Percentiles rank a stretch among this genome's conserved stretches.
Conservation (phyloP, 2,329 filamentous ascomycete species). For the Ophiosphaerella korrae region DNA sequence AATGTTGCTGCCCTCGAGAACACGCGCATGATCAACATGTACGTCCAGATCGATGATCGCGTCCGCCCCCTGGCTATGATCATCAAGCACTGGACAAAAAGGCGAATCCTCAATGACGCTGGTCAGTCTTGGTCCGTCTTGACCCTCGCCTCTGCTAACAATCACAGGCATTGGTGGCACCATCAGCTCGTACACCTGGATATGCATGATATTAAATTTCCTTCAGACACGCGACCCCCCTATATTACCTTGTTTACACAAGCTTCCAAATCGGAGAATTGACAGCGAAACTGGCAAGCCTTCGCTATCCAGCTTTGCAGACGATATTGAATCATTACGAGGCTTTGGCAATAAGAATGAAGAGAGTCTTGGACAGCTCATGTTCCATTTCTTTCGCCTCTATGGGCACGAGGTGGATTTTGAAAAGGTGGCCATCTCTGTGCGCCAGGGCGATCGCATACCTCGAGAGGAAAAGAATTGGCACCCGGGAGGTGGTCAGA, state of each 20-base stretch:
- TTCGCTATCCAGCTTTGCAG: conserved; percentile 76
- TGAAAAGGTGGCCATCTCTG: conserved; percentile 80
- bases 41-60: conserved; percentile 89
- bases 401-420: conserved; percentile 95
- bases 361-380: conserved; percentile 79
- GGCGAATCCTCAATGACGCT: conserved; percentile 91
- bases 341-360: conserved; percentile 81
- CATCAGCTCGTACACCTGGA: conserved; percentile 98
- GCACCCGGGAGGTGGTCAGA: conserved; percentile 64
- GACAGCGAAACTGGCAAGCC: conserved; percentile 65
- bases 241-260: conserved; percentile 83
- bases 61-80: conserved; percentile 94
- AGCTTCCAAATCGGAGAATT: conserved; percentile 67
- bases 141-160: conserved; percentile 20
- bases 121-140: conserved; percentile 64
- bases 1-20: conserved; percentile 95
- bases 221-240: conserved; percentile 85
- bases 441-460: conserved; percentile 78
- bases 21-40: conserved; percentile 96
- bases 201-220: conserved; percentile 97
- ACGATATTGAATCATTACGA: conserved; percentile 75
- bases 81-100: conserved; percentile 95
- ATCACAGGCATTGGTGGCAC: conserved; percentile 79
- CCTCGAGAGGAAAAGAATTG: conserved; percentile 87
- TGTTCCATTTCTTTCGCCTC: conserved; percentile 94